A percentile compares a stretch with the other conserved stretches of the same genome.
Conservation (phyloP, 1,284 basidiomycete genomes). For the Neolentinus lepideus region DNA sequence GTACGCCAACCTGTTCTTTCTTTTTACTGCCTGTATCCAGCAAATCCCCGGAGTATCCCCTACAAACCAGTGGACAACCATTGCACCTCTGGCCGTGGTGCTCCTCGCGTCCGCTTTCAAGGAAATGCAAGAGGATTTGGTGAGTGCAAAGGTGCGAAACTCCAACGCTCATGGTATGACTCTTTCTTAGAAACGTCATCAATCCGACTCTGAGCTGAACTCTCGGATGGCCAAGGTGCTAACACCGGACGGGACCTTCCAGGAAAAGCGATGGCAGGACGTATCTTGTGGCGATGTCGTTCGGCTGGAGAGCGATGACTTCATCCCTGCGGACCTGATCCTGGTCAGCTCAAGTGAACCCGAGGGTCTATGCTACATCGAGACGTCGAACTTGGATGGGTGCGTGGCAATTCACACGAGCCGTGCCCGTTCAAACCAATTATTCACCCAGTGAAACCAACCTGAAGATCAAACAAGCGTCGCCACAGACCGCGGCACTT, state of each 20-base stretch:
- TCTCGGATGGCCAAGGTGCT: slow-evolving; percentile 79
- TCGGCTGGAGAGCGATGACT: slow-evolving; percentile 86
- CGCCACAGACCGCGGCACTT: slow-evolving; percentile 72
- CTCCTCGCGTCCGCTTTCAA: slow-evolving; percentile 95
- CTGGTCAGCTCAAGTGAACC: slow-evolving; percentile 90
- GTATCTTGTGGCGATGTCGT: slow-evolving; percentile 91
- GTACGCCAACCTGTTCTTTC: slow-evolving; percentile 98
- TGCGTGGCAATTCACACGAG: slow-evolving; percentile 31
- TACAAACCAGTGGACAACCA: slow-evolving; percentile 94
- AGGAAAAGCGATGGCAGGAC: slow-evolving; percentile 81
- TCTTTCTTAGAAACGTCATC: slow-evolving; percentile 79
- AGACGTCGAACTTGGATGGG: slow-evolving; percentile 97
- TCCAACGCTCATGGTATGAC: background rate
- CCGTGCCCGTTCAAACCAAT: too few species aligned
- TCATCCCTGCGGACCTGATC: slow-evolving; percentile 94
- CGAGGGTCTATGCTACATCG: slow-evolving; percentile 95
- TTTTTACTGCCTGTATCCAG: slow-evolving; percentile 97
- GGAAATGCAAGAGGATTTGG: slow-evolving; percentile 91
- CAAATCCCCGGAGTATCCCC: slow-evolving; percentile 98
- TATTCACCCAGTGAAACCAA: slow-evolving; percentile 78
- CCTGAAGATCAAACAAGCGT: slow-evolving; percentile 97
- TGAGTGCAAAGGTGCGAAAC: slow-evolving; percentile 23
- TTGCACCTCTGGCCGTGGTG: slow-evolving; percentile 86
- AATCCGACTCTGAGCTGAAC: slow-evolving; percentile 92
- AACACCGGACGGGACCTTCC: slow-evolving; percentile 58